phyloP scores from a whole-genome alignment of 208 protist species.

The Crithidia bombi region DNA sequence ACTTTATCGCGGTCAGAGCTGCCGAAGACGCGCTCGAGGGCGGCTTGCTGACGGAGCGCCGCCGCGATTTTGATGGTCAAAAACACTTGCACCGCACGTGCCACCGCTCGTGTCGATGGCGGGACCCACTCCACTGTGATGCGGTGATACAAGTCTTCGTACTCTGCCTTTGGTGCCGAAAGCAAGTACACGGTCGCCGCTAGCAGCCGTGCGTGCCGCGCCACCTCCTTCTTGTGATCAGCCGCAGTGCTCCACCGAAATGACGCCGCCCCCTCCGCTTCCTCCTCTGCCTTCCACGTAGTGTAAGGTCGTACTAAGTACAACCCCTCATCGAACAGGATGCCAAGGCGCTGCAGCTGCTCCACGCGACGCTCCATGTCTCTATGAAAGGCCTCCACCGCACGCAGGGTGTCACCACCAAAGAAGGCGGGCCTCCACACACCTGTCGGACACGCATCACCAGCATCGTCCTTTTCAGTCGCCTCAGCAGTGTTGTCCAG shows the following conservation, averaged over 20 bases:
- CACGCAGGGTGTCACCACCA: slow-evolving; percentile 3
- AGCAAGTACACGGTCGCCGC: slow-evolving; percentile 27
- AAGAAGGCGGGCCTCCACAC: slow-evolving; percentile 20
- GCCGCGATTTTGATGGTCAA: slow-evolving; percentile 23
- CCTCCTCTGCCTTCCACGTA: slow-evolving; percentile 32
- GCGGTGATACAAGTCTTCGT: slow-evolving; percentile 42
- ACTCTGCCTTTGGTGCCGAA: slow-evolving; percentile 11
- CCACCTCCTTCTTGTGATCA: slow-evolving; percentile 37
- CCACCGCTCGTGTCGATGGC: slow-evolving; percentile 17
- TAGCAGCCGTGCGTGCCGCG: slow-evolving; percentile 43
- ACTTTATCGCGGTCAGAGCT: slow-evolving; percentile 14
- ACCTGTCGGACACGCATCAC: background rate
- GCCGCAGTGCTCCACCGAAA: slow-evolving; percentile 26
- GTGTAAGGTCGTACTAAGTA: slow-evolving; percentile 57
- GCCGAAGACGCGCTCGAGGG: slow-evolving; percentile 22
- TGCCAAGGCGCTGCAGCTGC: slow-evolving; percentile 68
- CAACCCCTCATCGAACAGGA: slow-evolving; percentile 86
- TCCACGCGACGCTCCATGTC: slow-evolving; percentile 59
- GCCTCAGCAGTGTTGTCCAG: background rate
- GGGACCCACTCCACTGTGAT: slow-evolving; percentile 54
- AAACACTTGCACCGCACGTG: slow-evolving; percentile 22
- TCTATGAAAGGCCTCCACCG: background rate
- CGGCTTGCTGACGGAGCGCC: slow-evolving; percentile 16
- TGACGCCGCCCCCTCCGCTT: slow-evolving; percentile 8
- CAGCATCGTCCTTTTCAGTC: background rate